These are phyloP conservation scores for Boletus semigastroideus DNA, from an alignment of 1,284 basidiomycete genomes.

Conservation along the genomic window DNA sequence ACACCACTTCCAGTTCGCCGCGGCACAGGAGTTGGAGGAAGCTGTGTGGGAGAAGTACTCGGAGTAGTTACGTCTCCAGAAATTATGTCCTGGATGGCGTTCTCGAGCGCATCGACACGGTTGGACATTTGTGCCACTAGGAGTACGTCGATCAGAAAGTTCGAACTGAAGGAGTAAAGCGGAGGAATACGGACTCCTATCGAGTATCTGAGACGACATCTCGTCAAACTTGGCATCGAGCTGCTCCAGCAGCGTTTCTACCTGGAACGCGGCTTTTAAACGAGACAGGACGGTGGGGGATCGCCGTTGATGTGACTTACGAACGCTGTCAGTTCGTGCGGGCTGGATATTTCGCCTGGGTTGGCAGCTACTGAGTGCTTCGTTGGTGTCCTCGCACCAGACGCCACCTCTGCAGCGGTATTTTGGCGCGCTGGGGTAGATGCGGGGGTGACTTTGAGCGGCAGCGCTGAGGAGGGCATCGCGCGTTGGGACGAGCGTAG, in stretches of 20 bases:
- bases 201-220: conserved; percentile 79
- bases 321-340: conserved; percentile 81
- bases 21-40: conserved; percentile 24
- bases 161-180: background rate
- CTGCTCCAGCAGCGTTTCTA: conserved; percentile 75
- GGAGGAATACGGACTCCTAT: conserved; percentile 59
- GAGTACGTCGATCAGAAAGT: conserved; percentile 5
- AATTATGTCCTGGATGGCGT: conserved; percentile 81
- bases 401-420: conserved; percentile 31
- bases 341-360: conserved; percentile 69
- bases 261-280: conserved; percentile 41
- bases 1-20: conserved; percentile 42
- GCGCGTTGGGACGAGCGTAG: background rate
- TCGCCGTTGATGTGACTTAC: conserved; percentile 44
- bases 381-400: conserved; percentile 49
- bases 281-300: background rate
- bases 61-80: conserved; percentile 55
- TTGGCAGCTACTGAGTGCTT: conserved; percentile 36
- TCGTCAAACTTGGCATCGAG: conserved; percentile 80
- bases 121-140: conserved; percentile 82
- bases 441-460: conserved; percentile 54
- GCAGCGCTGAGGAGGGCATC: conserved; percentile 49
- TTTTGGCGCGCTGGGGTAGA: conserved; percentile 46
- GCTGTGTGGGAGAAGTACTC: conserved; percentile 51
- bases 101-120: conserved; percentile 78